Evolutionary conservation across 108 stramenopile species (phyloP), one percentile per base, ranked within the genome.

Genomic region (Stephanodiscus triporus): DNA sequence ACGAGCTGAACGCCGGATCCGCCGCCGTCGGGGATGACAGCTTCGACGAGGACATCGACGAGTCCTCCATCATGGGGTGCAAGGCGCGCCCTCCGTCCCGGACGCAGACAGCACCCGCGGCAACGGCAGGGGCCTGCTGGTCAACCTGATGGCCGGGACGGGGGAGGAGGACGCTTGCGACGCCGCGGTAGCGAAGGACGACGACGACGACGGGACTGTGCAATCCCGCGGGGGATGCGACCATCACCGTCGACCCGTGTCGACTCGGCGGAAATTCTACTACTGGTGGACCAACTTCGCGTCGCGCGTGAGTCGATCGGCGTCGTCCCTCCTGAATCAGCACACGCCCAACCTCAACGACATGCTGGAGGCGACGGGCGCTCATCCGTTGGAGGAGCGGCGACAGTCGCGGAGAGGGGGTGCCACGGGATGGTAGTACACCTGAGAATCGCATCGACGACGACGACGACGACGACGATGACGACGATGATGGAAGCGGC

Each of bases 291-390:
- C 71, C 20, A n/a, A 68, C 38, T 34, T 73, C 9, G 8, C 70
- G 11, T 73, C 79, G 4, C 51, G 79, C 20, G 72, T 73, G 0
- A 80, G 79, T 43, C 66, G 72, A 40, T 68, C 79, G 29, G 79
- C 79, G 16, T 73, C 79, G 20, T 80, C 79, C 16, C 49, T 80
- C 9, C 49, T 80, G 53, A 80, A 59, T 66, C 79, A 80, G 30
- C 79, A 80, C 50, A 69, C 72, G 23, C 79, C 72, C 17, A 80
- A 80, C 51, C 70, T 80, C 68, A 80, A 67, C 47, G 79, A 80
- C 36, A 60, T 80, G 32, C 54, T 72, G 9, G 71, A 72, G 9
- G 22, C 58, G n/a, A 7, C 27, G 14, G 58, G n/a, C n/a, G n/a
- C n/a, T n/a, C n/a, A n/a, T n/a, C n/a, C n/a, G n/a, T n/a, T n/a